These are phyloP conservation scores for Fusarium mundagurra DNA, from an alignment of 2,329 filamentous ascomycete species.

Conservation along the genomic window DNA sequence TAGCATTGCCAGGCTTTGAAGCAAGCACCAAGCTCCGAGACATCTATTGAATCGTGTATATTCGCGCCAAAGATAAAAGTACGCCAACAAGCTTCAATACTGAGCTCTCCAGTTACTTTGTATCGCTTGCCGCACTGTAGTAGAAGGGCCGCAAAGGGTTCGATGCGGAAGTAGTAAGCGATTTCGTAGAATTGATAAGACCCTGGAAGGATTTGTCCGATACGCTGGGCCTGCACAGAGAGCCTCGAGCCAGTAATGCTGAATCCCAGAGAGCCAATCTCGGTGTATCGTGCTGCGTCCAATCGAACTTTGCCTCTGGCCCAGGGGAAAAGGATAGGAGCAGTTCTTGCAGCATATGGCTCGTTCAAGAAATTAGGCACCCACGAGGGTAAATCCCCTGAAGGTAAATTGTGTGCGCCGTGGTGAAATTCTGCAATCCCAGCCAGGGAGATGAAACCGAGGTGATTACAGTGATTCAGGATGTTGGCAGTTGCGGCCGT, in stretches of 20 bases:
- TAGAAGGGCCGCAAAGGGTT: neutral
- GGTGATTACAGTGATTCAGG: neutral
- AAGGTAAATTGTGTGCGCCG: neutral
- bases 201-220: neutral
- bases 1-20: neutral
- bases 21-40: accelerated
- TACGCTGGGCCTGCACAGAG: neutral
- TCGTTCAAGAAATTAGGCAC: neutral
- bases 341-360: neutral
- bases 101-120: neutral
- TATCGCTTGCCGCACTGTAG: neutral
- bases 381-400: neutral
- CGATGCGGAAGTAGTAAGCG: neutral
- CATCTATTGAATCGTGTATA: neutral
- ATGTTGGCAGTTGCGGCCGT: neutral
- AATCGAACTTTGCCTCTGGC: neutral
- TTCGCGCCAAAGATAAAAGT: neutral
- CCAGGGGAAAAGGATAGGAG: neutral
- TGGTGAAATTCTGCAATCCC: neutral
- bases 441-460: neutral
- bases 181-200: neutral
- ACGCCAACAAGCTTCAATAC: neutral
- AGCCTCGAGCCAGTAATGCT: neutral
- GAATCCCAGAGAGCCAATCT: neutral
- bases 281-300: neutral